Percentiles rank a stretch among this genome's conserved stretches.
Conservation (phyloP, 495 filamentous ascomycete species). For the Aspergillus baeticus region DNA sequence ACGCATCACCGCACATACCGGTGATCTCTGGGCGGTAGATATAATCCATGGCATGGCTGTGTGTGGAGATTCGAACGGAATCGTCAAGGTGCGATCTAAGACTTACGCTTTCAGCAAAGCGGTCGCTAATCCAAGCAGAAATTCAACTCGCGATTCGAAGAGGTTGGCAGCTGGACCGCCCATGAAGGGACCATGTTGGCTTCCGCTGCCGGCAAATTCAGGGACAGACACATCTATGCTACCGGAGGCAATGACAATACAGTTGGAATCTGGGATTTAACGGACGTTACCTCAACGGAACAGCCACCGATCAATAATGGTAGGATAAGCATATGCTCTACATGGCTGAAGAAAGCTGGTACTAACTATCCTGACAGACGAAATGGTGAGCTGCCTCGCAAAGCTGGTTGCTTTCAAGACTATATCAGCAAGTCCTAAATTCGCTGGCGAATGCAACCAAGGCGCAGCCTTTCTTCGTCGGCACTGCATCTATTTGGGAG, state of each 20-base stretch:
- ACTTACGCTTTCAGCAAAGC: not conserved
- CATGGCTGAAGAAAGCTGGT: not conserved
- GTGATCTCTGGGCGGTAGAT: conserved; percentile 81
- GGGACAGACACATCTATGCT: conserved; percentile 73
- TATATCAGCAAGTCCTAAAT: conserved; percentile 79
- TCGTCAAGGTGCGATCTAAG: conserved; percentile 65
- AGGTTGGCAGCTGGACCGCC: conserved; percentile 76
- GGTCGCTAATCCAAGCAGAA: conserved; percentile 44
- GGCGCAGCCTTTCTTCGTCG: conserved; percentile 87
- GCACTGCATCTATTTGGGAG: conserved; percentile 87
- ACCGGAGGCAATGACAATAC: conserved; percentile 94
- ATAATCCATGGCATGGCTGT: conserved; percentile 83
- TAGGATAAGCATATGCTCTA: conserved; percentile 18
- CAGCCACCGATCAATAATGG: conserved; percentile 58
- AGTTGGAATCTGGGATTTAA: conserved; percentile 84
- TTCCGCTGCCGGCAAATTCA: conserved; percentile 69
- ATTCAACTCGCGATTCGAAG: conserved; percentile 87
- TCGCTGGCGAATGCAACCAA: conserved; percentile 84
- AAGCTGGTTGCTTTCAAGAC: conserved; percentile 90
- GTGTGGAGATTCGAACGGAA: conserved; percentile 76
- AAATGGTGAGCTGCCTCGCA: conserved; percentile 77
- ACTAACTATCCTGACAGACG: conserved; percentile 45
- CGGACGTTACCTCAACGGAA: conserved; percentile 48
- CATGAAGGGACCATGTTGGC: conserved; percentile 85
- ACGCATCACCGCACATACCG: conserved; percentile 73